A percentile compares a stretch with the other conserved stretches of the same genome.
phyloP scores from a whole-genome alignment of 2,329 filamentous ascomycete genomes.

The Pseudogymnoascus sp. region DNA sequence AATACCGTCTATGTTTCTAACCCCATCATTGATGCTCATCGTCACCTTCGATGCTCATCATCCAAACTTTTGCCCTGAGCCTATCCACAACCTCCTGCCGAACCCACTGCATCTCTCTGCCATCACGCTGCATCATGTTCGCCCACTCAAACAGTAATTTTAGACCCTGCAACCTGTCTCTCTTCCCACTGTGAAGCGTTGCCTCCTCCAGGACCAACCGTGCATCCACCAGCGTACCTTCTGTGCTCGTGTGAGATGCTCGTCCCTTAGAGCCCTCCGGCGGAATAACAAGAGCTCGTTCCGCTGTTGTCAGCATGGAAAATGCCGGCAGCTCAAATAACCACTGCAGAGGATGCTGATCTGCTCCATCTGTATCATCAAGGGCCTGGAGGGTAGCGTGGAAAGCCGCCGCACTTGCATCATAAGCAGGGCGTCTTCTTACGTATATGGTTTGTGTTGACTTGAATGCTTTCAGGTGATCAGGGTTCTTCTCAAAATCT shows the following conservation, averaged over 20 bases:
- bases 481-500: constrained; percentile 52
- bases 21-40: not conserved
- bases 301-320: constrained; percentile 46
- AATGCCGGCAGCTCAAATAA: constrained; percentile 53
- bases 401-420: constrained; percentile 51
- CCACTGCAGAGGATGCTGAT: constrained; percentile 51
- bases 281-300: constrained; percentile 46
- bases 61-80: constrained; percentile 45
- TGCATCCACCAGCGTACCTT: constrained; percentile 55
- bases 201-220: constrained; percentile 49
- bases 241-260: constrained; percentile 42
- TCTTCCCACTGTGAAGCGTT: constrained; percentile 39
- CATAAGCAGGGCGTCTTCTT: constrained; percentile 49
- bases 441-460: constrained; percentile 57
- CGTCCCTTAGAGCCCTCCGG: constrained; percentile 34
- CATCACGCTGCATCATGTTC: constrained; percentile 39
- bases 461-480: constrained; percentile 50
- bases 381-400: constrained; percentile 55
- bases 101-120: constrained; percentile 43
- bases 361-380: constrained; percentile 47
- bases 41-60: constrained; percentile 19
- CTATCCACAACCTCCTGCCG: constrained; percentile 48
- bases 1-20: not conserved
- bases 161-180: constrained; percentile 55
- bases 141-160: constrained; percentile 60